Conservation (phyloP, 805 yeast species). For the Cyberlindnera bimundalis region DNA sequence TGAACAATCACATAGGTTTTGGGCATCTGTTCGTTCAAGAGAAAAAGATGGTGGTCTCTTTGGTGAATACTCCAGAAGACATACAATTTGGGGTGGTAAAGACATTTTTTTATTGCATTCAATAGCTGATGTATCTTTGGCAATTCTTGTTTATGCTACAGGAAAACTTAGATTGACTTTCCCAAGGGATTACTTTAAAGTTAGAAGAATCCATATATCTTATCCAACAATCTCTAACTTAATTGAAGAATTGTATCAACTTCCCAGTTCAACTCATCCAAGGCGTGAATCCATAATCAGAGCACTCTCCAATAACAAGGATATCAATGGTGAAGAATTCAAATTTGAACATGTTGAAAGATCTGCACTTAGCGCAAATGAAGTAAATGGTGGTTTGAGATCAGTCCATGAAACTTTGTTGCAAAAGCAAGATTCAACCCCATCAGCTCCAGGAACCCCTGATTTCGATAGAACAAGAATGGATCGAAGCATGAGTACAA, state of each 20-base stretch:
- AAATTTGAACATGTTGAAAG: neutral
- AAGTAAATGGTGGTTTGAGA: too few relatives aligned
- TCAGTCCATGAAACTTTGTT: too few relatives aligned
- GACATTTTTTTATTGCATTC: constrained; percentile 19
- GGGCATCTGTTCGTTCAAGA: neutral
- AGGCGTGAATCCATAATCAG: neutral
- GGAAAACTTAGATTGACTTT: constrained; percentile 4
- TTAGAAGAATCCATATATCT: neutral
- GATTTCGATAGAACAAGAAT: too few relatives aligned
- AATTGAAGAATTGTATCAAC: neutral
- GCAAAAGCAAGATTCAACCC: too few relatives aligned
- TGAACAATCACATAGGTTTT: constrained; percentile 1
- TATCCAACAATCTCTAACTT: neutral
- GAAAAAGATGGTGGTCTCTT: neutral
- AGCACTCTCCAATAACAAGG: neutral
- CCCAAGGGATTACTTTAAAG: constrained; percentile 17
- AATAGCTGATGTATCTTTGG: constrained; percentile 9
- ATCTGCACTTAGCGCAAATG: neutral
- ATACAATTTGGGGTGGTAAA: constrained; percentile 9
- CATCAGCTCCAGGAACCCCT: too few relatives aligned
- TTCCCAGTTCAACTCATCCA: constrained; percentile 4
- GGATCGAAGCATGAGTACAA: too few relatives aligned
- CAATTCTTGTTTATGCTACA: constrained; percentile 9
- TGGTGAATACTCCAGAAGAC: neutral
- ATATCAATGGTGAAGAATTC: neutral